Base-by-base conservation (phyloP, 2,329 filamentous ascomycete genomes). In the Penicillium sp. region DNA sequence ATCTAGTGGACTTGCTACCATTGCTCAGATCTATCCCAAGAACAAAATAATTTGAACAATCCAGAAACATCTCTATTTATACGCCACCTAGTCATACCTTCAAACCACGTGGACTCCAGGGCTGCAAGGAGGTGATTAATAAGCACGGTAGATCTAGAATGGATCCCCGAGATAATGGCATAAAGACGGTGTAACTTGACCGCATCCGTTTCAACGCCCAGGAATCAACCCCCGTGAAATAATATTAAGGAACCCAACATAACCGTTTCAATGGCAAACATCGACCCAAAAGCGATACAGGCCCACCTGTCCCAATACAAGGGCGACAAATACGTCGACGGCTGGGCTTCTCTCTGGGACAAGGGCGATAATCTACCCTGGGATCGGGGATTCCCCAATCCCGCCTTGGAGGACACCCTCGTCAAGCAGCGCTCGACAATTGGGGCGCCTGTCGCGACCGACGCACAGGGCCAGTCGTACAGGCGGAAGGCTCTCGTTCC, bases 401-500 rank as follows among this genome's bases (percentile, higher is more conserved):
- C 84, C 5, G 84, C 85, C 0, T 70, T 88, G 31, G 77, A 80
- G 35, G 84, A 87, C 59, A 69, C 79, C 1, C 72, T 87, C 26
- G 63, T 73, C 10, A 67, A 75, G 53, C 66, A 69, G 4, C 62
- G 60, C 2, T 65, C 71, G 14, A 67, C 75, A 5, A 64, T 82
- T 28, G 76, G 76, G 3, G 64, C 61, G 1, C 61, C 72, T 5
- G 58, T 73, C 57, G 45, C 69, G 5, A 49, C 55, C 12, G 56
- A 65, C 50, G 59, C 51, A 14, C 56, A 67, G 41, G 61, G 60
- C 10, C 41, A 64, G 25, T 62, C 55, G 31, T 64, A 63, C 37
- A 67, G 75, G 52, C 83, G 82, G 63, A 78, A 77, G 54, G 90
- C 87, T 1, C 77, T 95, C 9, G 88, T 96, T 0, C 89, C 91